Percentiles rank a stretch among this genome's conserved stretches.
Evolutionary conservation across 345 rosid species (phyloP).

Genomic region (Euphorbia tirucalli): DNA sequence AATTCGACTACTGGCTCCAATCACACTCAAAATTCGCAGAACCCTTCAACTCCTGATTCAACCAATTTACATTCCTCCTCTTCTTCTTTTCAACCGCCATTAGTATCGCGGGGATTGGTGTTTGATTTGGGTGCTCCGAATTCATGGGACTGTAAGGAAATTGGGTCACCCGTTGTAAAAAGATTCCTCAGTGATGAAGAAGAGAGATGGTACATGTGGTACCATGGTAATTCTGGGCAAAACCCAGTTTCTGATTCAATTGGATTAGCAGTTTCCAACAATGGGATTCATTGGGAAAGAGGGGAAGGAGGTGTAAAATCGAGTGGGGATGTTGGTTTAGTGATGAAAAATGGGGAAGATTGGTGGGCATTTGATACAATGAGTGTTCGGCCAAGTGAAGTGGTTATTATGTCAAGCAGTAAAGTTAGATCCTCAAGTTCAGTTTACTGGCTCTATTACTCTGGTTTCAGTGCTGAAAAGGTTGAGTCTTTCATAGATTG

Average conservation of each 20-base stretch:
- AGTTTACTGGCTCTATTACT: conserved; percentile 81
- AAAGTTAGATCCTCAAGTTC: conserved; percentile 57
- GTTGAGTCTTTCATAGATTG: conserved; percentile 21
- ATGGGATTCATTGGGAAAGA: conserved; percentile 87
- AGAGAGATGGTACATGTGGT: conserved; percentile 95
- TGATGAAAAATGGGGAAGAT: conserved; percentile 55
- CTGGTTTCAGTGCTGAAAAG: conserved; percentile 53
- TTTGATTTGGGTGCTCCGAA: conserved; percentile 47
- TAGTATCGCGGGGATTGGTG: conserved; percentile 46
- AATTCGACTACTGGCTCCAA: conserved; percentile 20
- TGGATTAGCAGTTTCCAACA: conserved; percentile 72
- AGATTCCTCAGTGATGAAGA: conserved; percentile 72
- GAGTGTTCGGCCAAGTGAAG: conserved; percentile 66
- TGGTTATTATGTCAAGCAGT: conserved; percentile 67
- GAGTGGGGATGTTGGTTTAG: conserved; percentile 62
- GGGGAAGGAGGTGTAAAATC: conserved; percentile 39
- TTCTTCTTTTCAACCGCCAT: conserved; percentile 11
- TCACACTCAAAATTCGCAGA: conserved; percentile 9
- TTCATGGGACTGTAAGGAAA: conserved; percentile 69
- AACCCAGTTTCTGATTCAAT: conserved; percentile 42
- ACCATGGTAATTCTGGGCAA: conserved; percentile 54
- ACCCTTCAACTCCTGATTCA: conserved; percentile 17
- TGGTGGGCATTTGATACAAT: conserved; percentile 89
- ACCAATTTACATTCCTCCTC: conserved; percentile 20
- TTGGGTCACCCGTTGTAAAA: conserved; percentile 85